Base-by-base conservation (phyloP, 495 filamentous ascomycete species). In the Corynascus novoguineensis region DNA sequence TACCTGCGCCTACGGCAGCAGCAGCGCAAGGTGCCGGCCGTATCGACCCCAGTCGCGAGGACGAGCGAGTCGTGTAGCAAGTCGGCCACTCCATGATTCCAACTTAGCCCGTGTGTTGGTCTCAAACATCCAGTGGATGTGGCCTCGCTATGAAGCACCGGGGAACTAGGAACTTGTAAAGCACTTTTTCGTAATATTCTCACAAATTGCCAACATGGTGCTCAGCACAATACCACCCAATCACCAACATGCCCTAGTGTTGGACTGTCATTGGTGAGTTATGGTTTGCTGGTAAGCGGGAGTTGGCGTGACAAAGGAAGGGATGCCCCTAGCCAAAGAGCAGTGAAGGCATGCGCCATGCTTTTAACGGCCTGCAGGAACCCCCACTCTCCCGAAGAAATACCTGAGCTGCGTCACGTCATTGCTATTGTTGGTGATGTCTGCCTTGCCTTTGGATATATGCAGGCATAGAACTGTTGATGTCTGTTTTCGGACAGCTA, bases 31-130 rank as follows among this genome's bases (percentile, higher is more conserved):
- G 10, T 11, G 28, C 17, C 46, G 7, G 28, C 29, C 46, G 22
- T 17, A 11, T 17, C 28, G 27, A n/a, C 17, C 37, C 37, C 5
- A 17, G 37, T 10, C 5, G 11, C 11, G 12, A 24, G 21, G 10
- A 1, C 15, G 21, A 11, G 11, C 31, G 21, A 40, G 34, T 28
- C 49, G 32, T 35, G 49, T 52, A 25, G 14, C 31, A 50, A 52
- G 49, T 22, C 49, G 49, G 24, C 50, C 50, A 53, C 37, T 53
- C 50, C 35, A 53, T 35, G 50, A 27, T 38, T 22, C 37, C 50
- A 29, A n/a, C 15, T 19, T 21, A 29, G 35, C 35, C 35, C 50
- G 50, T 53, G 35, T 24, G 22, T 9, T 19, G 24, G 34, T 40
- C 40, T 52, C 21, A 9, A 27, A 2, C 14, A 15, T 41, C 29